These are phyloP conservation scores for Ganoderma sinense DNA, from an alignment of 1,284 basidiomycete species.

Conservation along the genomic window DNA sequence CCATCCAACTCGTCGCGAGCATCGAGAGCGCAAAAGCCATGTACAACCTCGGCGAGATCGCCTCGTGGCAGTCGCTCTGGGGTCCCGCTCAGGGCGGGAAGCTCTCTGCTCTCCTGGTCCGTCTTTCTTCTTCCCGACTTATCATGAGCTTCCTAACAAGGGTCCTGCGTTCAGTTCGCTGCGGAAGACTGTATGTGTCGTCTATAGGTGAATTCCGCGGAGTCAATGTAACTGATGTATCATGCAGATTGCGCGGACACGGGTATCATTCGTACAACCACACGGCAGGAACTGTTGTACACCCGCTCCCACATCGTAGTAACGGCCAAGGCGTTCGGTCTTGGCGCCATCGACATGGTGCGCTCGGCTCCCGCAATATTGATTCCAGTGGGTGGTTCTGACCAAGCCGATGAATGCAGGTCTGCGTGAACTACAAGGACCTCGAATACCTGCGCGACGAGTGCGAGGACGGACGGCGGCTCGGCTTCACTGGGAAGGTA, in stretches of 20 bases:
- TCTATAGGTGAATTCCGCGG: too few species aligned
- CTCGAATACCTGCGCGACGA: slow-evolving; percentile 74
- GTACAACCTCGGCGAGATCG: slow-evolving; percentile 68
- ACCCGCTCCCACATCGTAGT: slow-evolving; percentile 88
- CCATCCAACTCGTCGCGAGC: slow-evolving; percentile 74
- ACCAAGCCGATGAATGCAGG: slow-evolving; percentile 50
- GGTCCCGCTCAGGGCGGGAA: slow-evolving; percentile 53
- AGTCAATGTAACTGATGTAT: not conserved
- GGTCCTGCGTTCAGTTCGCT: slow-evolving; percentile 67
- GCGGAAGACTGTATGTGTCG: slow-evolving; percentile 83
- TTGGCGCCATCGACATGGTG: slow-evolving; percentile 92
- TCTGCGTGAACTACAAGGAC: slow-evolving; percentile 92
- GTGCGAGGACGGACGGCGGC: slow-evolving; percentile 76
- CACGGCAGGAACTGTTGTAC: slow-evolving; percentile 81
- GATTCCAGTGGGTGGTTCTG: not conserved
- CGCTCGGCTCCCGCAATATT: slow-evolving; percentile 2
- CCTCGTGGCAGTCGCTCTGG: slow-evolving; percentile 62
- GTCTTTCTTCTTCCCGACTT: slow-evolving; percentile 44
- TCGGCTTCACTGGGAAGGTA: slow-evolving; percentile 91
- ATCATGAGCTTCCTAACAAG: too few species aligned
- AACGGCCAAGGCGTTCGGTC: slow-evolving; percentile 84
- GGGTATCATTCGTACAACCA: slow-evolving; percentile 80
- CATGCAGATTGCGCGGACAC: slow-evolving; percentile 86
- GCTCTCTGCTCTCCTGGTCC: slow-evolving; percentile 62
- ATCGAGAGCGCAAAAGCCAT: slow-evolving; percentile 81